Conservation (phyloP, 2,329 filamentous ascomycete genomes). For the Westerdykella sp. region DNA sequence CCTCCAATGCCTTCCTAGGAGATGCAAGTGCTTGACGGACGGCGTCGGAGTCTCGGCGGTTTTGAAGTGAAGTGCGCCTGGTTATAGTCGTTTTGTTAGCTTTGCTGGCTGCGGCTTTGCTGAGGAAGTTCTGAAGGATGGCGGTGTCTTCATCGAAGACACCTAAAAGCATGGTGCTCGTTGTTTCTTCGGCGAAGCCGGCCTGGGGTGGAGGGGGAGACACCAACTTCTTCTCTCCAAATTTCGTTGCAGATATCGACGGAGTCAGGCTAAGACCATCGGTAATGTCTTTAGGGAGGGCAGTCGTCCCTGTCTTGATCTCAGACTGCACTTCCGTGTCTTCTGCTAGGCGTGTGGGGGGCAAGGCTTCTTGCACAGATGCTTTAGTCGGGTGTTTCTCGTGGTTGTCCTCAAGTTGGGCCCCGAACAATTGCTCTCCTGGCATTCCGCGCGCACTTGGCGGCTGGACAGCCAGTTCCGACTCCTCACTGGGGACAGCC, state of each 20-base stretch:
- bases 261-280: slow-evolving; percentile 26
- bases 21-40: slow-evolving; percentile 44
- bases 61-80: slow-evolving; percentile 40
- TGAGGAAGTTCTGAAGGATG: slow-evolving; percentile 45
- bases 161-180: slow-evolving; percentile 18
- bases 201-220: slow-evolving; percentile 23
- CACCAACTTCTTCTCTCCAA: slow-evolving; percentile 19
- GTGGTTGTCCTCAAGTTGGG: background rate
- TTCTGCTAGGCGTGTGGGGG: background rate
- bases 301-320: background rate
- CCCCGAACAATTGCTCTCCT: no score
- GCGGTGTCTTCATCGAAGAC: slow-evolving; percentile 44
- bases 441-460: background rate
- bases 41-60: slow-evolving; percentile 44
- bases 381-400: background rate
- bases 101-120: slow-evolving; percentile 44
- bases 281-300: slow-evolving; percentile 19
- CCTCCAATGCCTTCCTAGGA: slow-evolving; percentile 40
- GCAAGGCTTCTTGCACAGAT: background rate
- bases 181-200: slow-evolving; percentile 19
- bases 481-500: background rate
- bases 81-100: slow-evolving; percentile 31
- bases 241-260: slow-evolving; percentile 7
- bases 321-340: background rate
- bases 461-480: background rate